phyloP scores from a whole-genome alignment of 768 basidiomycete genomes.

The Tulasnella sp. region DNA sequence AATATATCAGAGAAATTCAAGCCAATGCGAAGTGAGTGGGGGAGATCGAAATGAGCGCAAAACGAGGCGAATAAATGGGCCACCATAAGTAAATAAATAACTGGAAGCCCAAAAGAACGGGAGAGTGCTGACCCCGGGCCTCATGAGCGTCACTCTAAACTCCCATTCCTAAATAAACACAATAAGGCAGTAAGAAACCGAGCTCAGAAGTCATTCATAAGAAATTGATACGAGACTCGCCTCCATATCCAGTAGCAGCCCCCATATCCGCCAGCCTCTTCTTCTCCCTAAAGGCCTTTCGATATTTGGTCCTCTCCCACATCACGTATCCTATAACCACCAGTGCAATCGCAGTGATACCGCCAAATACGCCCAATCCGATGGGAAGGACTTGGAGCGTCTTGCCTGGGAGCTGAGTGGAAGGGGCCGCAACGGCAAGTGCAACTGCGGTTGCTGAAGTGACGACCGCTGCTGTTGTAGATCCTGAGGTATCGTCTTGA shows the following conservation, averaged over 20 bases:
- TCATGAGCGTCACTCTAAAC: too few species aligned
- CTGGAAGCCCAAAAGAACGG: too few species aligned
- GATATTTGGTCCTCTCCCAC: slow-evolving; percentile 26
- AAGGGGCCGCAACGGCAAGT: neutral
- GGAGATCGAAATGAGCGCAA: too few species aligned
- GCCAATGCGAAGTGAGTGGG: too few species aligned
- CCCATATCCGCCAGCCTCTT: slow-evolving; percentile 19
- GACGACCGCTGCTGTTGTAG: neutral
- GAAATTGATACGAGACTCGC: neutral
- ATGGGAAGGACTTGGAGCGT: slow-evolving; percentile 19
- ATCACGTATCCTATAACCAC: slow-evolving; percentile 26
- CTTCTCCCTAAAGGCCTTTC: slow-evolving; percentile 22
- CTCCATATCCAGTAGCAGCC: slow-evolving; percentile 14
- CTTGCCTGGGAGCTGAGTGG: slow-evolving; percentile 13
- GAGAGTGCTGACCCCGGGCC: too few species aligned
- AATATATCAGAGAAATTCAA: too few species aligned
- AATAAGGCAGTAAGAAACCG: too few species aligned
- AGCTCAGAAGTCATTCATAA: too few species aligned
- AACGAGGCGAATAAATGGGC: too few species aligned
- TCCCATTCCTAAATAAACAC: too few species aligned
- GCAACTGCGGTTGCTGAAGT: neutral
- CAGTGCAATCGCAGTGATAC: slow-evolving; percentile 24
- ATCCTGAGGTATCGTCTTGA: neutral
- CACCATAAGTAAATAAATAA: too few species aligned
- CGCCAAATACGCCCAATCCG: slow-evolving; percentile 22